These are phyloP conservation scores for Hymenoscyphus salicellus DNA, from an alignment of 2,329 filamentous ascomycete species.

Conservation along the genomic window DNA sequence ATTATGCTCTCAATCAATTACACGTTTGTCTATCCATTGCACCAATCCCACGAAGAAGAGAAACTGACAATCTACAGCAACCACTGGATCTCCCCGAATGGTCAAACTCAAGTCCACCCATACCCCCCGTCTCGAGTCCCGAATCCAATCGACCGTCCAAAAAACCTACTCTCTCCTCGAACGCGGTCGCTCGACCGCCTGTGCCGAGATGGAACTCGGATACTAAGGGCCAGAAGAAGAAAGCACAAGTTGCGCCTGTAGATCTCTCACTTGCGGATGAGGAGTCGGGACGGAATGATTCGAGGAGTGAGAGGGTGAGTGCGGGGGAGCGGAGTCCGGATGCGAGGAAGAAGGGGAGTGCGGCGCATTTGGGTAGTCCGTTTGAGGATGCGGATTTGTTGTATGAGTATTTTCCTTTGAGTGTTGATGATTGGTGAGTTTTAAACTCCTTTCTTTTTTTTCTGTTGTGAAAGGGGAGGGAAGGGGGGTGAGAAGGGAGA, in stretches of 20 bases:
- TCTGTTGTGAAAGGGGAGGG: not conserved
- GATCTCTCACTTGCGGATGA: slow-evolving; percentile 35
- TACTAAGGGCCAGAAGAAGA: slow-evolving; percentile 13
- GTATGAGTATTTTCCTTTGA: slow-evolving; percentile 93
- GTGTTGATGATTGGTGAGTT: slow-evolving; percentile 76
- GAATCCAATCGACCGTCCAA: slow-evolving; percentile 25
- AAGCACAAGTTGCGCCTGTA: slow-evolving; percentile 25
- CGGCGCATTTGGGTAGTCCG: slow-evolving; percentile 52
- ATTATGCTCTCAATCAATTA: slow-evolving; percentile 31
- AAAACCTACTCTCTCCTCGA: slow-evolving; percentile 19
- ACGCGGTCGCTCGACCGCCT: slow-evolving; percentile 24
- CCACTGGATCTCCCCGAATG: slow-evolving; percentile 33
- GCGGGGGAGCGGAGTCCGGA: slow-evolving; percentile 34
- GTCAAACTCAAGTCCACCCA: slow-evolving; percentile 17
- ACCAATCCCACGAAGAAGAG: not conserved
- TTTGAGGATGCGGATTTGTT: slow-evolving; percentile 77
- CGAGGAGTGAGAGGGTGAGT: slow-evolving; percentile 25
- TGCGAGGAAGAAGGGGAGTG: slow-evolving; percentile 34
- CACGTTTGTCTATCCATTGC: slow-evolving; percentile 24
- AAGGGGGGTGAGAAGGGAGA: too few species aligned
- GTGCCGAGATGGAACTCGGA: slow-evolving; percentile 36
- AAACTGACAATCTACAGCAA: slow-evolving; percentile 20
- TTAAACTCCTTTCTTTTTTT: not conserved
- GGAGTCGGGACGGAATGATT: slow-evolving; percentile 21
- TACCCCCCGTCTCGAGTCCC: slow-evolving; percentile 14